Conservation (phyloP, 2,329 filamentous ascomycete genomes). For the Aspergillus sp. region DNA sequence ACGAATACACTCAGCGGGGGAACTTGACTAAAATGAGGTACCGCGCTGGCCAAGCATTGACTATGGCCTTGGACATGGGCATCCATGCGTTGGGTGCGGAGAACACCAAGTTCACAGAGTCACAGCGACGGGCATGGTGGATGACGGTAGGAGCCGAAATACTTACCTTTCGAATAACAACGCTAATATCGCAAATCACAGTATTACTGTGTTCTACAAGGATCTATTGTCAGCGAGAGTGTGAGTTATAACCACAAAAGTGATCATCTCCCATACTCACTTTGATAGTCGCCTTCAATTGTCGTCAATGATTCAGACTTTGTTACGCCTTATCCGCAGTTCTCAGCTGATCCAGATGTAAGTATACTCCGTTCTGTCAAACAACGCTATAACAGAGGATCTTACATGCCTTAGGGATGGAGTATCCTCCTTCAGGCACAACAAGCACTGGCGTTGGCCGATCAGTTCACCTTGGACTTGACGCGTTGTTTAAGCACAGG, state of each 20-base stretch:
- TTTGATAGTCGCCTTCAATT: conserved; percentile 34
- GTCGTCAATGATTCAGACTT: conserved; percentile 43
- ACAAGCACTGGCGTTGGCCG: conserved; percentile 41
- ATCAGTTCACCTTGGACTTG: conserved; percentile 40
- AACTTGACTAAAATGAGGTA: conserved; percentile 47
- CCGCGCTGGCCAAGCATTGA: conserved; percentile 43
- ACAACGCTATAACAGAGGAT: background rate
- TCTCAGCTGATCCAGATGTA: conserved; percentile 40
- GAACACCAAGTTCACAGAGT: conserved; percentile 38
- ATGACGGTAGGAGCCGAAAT: conserved; percentile 40
- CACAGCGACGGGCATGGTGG: conserved; percentile 46
- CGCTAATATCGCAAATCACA: conserved; percentile 11
- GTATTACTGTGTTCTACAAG: conserved; percentile 46
- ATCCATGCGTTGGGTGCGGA: conserved; percentile 36
- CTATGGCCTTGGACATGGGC: conserved; percentile 43
- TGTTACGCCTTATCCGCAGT: conserved; percentile 40
- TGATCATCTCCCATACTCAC: background rate
- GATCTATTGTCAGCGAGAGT: conserved; percentile 44
- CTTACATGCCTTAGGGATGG: conserved; percentile 33
- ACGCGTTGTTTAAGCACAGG: conserved; percentile 37
- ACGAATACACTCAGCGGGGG: conserved; percentile 46
- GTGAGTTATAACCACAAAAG: conserved; percentile 23
- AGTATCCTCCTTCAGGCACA: conserved; percentile 42
- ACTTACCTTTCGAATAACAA: background rate
- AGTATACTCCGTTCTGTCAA: conserved; percentile 4